A percentile compares a stretch with the other conserved stretches of the same genome.
Conservation (phyloP, 495 filamentous ascomycete species). For the Thozetella sp. region DNA sequence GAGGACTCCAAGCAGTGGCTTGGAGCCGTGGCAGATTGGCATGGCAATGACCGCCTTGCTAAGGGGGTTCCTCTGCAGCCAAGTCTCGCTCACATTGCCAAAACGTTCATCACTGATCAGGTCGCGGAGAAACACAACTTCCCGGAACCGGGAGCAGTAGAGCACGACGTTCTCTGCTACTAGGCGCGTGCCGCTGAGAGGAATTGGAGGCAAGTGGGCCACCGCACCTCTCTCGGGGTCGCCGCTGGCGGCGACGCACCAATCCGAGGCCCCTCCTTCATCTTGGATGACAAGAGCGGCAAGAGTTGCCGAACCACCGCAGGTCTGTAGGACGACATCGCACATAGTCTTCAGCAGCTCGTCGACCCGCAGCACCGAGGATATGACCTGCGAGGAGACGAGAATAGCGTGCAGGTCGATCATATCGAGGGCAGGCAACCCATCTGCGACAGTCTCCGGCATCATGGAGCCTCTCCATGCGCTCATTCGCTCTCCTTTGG, state of each 20-base stretch:
- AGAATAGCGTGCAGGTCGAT: slow-evolving; percentile 87
- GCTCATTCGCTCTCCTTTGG: slow-evolving; percentile 63
- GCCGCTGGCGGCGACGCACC: slow-evolving; percentile 78
- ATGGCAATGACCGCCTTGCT: slow-evolving; percentile 83
- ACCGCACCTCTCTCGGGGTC: slow-evolving; percentile 68
- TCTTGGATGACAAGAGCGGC: slow-evolving; percentile 79
- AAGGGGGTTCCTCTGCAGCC: slow-evolving; percentile 65
- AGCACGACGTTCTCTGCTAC: slow-evolving; percentile 79
- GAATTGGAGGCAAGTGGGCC: slow-evolving; percentile 62
- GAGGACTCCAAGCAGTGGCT: slow-evolving; percentile 76
- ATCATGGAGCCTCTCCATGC: slow-evolving; percentile 59
- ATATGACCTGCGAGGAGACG: slow-evolving; percentile 87
- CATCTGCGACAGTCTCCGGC: slow-evolving; percentile 43
- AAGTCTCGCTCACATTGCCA: slow-evolving; percentile 74
- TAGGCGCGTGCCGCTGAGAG: slow-evolving; percentile 60
- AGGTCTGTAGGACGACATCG: slow-evolving; percentile 85
- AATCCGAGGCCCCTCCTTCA: slow-evolving; percentile 56
- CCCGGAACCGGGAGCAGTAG: slow-evolving; percentile 82
- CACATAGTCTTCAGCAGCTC: slow-evolving; percentile 86
- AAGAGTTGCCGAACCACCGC: slow-evolving; percentile 74
- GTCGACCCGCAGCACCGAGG: slow-evolving; percentile 84
- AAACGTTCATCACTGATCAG: slow-evolving; percentile 85
- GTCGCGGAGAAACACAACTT: slow-evolving; percentile 82
- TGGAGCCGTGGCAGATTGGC: slow-evolving; percentile 78
- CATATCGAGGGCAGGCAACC: slow-evolving; percentile 69